A percentile compares a stretch with the other conserved stretches of the same genome.
These are phyloP conservation scores for Ulota crispa DNA, from an alignment of 225 moss, liverwort and hornwort genomes.

Conservation along the genomic window DNA sequence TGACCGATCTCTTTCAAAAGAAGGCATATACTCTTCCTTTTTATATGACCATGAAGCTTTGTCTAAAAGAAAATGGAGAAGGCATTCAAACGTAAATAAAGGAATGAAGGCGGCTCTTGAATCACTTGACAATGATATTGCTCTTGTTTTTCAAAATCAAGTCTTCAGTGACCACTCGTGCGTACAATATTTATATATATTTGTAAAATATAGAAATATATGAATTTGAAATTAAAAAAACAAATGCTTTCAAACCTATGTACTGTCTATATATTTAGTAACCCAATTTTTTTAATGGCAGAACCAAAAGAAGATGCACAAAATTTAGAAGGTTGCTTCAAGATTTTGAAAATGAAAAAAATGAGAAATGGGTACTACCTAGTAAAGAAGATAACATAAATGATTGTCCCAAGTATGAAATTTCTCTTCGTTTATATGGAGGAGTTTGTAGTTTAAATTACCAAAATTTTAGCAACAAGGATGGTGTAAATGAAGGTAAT, in stretches of 20 bases:
- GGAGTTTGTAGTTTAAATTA: neutral
- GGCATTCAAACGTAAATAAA: neutral
- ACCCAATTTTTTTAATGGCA: neutral
- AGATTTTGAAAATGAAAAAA: neutral
- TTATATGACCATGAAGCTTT: neutral
- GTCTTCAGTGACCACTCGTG: neutral
- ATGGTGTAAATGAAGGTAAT: neutral
- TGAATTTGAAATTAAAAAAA: too few relatives aligned
- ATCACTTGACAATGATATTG: slow-evolving; percentile 27
- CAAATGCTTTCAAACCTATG: fast-evolving
- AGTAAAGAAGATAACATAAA: neutral
- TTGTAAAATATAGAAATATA: too few relatives aligned
- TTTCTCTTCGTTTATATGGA: neutral
- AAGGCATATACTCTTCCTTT: neutral
- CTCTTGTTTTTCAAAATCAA: slow-evolving; percentile 18
- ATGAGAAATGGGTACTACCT: neutral
- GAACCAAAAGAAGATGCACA: neutral
- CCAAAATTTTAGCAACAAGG: neutral
- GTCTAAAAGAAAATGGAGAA: neutral
- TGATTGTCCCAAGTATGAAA: neutral
- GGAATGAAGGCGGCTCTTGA: slow-evolving; percentile 4
- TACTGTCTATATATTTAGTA: fast-evolving
- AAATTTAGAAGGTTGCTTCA: neutral
- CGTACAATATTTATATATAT: neutral
- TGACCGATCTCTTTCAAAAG: neutral